These are phyloP conservation scores for Polytrichum commune DNA, from an alignment of 225 moss, liverwort and hornwort genomes.

Conservation along the genomic window DNA sequence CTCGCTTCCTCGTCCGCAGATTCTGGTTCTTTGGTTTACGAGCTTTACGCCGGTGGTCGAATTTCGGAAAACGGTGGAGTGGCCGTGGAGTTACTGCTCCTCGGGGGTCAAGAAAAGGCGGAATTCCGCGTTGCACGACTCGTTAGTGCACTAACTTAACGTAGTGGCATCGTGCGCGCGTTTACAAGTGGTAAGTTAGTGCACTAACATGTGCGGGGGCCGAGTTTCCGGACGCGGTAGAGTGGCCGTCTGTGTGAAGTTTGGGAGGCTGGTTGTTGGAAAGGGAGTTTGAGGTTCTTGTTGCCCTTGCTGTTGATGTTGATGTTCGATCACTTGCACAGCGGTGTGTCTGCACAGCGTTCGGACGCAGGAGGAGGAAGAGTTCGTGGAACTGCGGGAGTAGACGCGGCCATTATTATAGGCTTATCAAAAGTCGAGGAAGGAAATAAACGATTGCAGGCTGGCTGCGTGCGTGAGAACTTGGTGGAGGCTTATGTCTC, in stretches of 20 bases:
- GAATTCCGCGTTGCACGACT: background rate
- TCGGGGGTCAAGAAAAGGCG: background rate
- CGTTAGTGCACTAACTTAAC: background rate
- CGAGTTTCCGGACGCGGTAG: background rate
- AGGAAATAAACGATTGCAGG: constrained; percentile 10
- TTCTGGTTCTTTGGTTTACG: background rate
- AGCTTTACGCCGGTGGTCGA: background rate
- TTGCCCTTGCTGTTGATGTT: background rate
- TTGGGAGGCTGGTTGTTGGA: background rate
- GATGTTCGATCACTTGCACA: background rate
- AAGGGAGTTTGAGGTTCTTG: background rate
- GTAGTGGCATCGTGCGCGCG: background rate
- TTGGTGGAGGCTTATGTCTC: constrained; percentile 31
- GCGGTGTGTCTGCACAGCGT: background rate
- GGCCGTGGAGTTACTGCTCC: background rate
- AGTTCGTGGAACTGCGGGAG: background rate
- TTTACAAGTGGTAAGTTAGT: too few species aligned
- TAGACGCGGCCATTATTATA: background rate
- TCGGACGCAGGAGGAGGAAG: background rate
- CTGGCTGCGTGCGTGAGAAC: constrained; percentile 32
- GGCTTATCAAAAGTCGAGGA: background rate
- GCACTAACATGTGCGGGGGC: too few species aligned
- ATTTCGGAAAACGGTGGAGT: background rate
- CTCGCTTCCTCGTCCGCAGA: background rate
- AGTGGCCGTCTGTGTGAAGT: background rate